Conservation (phyloP, 345 rosid species). For the Eucalyptus decipiens region DNA sequence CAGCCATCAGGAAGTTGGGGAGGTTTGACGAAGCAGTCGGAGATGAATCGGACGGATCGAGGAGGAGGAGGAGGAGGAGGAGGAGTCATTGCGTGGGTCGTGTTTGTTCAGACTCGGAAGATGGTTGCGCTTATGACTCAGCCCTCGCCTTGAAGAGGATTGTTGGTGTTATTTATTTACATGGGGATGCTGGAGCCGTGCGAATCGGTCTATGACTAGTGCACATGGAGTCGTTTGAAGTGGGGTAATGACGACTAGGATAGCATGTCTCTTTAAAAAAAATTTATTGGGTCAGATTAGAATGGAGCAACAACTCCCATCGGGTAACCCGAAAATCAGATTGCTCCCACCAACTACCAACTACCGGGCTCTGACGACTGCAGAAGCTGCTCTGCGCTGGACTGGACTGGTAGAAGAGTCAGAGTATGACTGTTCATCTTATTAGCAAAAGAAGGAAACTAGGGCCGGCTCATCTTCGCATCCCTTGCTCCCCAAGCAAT, state of each 20-base stretch:
- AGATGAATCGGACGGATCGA: conserved; percentile 9
- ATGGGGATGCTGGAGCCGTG: background rate
- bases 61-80: background rate
- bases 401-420: background rate
- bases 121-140: background rate
- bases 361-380: background rate
- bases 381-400: background rate
- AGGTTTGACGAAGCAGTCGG: conserved; percentile 54
- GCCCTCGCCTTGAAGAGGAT: background rate
- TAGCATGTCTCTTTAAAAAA: background rate
- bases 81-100: background rate
- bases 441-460: background rate
- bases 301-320: background rate
- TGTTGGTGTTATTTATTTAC: background rate
- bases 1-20: background rate
- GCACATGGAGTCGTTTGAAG: background rate
- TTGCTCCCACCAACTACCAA: background rate
- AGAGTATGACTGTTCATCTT: no score
- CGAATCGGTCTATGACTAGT: background rate
- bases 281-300: background rate
- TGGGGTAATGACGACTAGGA: background rate
- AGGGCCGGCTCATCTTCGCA: background rate
- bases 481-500: background rate
- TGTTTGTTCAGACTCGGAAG: background rate
- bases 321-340: background rate